A percentile compares a stretch with the other conserved stretches of the same genome.
These are phyloP conservation scores for Pichia membranifaciens DNA, from an alignment of 805 yeast genomes.

Conservation along the genomic window DNA sequence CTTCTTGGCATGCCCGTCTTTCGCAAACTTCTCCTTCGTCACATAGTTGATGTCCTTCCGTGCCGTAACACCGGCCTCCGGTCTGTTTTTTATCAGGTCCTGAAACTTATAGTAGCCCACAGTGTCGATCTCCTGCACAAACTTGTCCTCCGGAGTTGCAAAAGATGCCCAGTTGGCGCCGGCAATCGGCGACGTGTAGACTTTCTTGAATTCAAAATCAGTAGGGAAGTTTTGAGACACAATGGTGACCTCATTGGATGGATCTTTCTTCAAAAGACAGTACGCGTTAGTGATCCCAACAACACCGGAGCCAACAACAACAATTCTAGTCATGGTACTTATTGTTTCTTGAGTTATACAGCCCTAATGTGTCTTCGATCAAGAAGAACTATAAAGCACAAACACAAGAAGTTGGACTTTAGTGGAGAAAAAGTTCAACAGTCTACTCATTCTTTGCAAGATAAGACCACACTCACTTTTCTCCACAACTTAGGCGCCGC, in stretches of 20 bases:
- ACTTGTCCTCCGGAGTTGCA: conserved; percentile 38
- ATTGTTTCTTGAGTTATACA: too few relatives aligned
- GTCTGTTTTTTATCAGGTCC: conserved; percentile 40
- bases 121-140: conserved; percentile 37
- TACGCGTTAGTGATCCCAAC: conserved; percentile 50
- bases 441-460: too few relatives aligned
- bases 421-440: too few relatives aligned
- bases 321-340: conserved; percentile 17
- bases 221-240: conserved; percentile 49
- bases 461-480: too few relatives aligned
- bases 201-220: conserved; percentile 38
- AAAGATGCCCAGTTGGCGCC: conserved; percentile 70
- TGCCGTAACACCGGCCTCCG: conserved; percentile 43
- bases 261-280: conserved; percentile 31
- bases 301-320: conserved; percentile 42
- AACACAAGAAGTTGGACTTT: too few relatives aligned
- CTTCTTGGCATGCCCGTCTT: conserved; percentile 14
- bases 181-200: conserved; percentile 62
- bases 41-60: conserved; percentile 18
- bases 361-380: too few relatives aligned
- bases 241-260: conserved; percentile 38
- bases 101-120: conserved; percentile 43
- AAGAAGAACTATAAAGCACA: too few relatives aligned
- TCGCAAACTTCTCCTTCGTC: conserved; percentile 17
- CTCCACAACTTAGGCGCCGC: too few relatives aligned